Percentiles rank a stretch among this genome's conserved stretches.
phyloP scores from a whole-genome alignment of 2,329 filamentous ascomycete genomes.

The Exophiala oligosperma region DNA sequence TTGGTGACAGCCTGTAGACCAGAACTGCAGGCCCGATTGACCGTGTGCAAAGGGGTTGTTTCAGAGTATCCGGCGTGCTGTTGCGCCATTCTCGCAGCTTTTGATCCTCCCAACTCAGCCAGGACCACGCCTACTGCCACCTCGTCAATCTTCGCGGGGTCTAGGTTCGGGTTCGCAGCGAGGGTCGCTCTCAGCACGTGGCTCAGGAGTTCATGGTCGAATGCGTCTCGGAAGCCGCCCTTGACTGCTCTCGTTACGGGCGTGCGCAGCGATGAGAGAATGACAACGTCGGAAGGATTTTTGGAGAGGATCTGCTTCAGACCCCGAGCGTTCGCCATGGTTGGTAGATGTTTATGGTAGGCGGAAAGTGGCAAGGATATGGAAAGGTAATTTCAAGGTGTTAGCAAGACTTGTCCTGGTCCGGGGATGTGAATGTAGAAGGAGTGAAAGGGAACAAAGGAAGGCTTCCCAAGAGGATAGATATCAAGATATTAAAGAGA shows the following conservation, averaged over 20 bases:
- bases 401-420: not conserved
- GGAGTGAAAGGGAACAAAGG: not conserved
- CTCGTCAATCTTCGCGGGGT: conserved; percentile 71
- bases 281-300: conserved; percentile 76
- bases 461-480: not conserved
- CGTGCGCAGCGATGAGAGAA: conserved; percentile 87
- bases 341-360: not conserved
- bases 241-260: conserved; percentile 82
- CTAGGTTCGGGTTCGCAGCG: conserved; percentile 69
- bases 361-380: too few relatives aligned
- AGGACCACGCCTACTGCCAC: conserved; percentile 86
- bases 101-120: conserved; percentile 84
- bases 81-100: conserved; percentile 87
- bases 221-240: conserved; percentile 80
- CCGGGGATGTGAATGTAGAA: not conserved
- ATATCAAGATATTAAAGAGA: not conserved
- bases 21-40: conserved; percentile 83
- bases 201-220: conserved; percentile 82
- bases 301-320: conserved; percentile 76
- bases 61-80: conserved; percentile 77
- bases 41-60: conserved; percentile 75
- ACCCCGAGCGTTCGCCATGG: conserved; percentile 53
- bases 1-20: conserved; percentile 74
- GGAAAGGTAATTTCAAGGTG: too few relatives aligned
- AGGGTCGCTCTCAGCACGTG: conserved; percentile 66